Evolutionary conservation across 192 early-diverging fungal genomes (phyloP), one percentile per base, ranked within the genome.

Genomic region (Mortierella alpina): DNA sequence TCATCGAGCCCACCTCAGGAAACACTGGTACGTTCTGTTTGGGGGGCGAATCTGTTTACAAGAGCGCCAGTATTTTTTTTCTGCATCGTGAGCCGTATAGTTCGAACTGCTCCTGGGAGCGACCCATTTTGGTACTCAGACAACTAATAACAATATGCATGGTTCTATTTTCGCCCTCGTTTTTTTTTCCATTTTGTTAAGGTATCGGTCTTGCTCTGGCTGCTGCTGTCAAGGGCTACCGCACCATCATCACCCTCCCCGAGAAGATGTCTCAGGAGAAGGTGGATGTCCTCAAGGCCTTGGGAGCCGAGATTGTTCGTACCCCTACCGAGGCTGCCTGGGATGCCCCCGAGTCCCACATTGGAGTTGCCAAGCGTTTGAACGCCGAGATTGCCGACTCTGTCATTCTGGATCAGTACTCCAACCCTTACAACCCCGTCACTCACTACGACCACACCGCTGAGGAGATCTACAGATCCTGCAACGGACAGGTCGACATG

Each of bases 211-310:
- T 99, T 55, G 98, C 98, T 55, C 85, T 99, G 47, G 91, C 97
- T 64, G 96, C 94, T 53, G 97, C 98, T n/a, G 95, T 99, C 58
- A 99, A 98, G 87, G 98, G 98, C 42, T 99, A 99, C 88, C 90
- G 93, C 69, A 91, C 93, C 74, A 97, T 99, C 78, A 99, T 99
- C 70, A 99, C 98, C 13, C 88, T 99, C 31, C 98, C 98, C 31
- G 98, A 99, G 84, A 99, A 99, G 84, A 99, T 99, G 98, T 95
- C 93, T 59, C 94, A 98, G 86, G 98, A 99, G 84, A 99, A 99
- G 90, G 97, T 98, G 18, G 98, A 98, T 82, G 94, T 99, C 7
- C 88, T 99, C 70, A 98, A 98, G 73, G 97, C 96, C 10, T 86
- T 99, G 22, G 97, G 97, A 41, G 97, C 98, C 39, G 97, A 99